phyloP scores from a whole-genome alignment of 805 yeast species.

The Alloascoidea hylecoeti region DNA sequence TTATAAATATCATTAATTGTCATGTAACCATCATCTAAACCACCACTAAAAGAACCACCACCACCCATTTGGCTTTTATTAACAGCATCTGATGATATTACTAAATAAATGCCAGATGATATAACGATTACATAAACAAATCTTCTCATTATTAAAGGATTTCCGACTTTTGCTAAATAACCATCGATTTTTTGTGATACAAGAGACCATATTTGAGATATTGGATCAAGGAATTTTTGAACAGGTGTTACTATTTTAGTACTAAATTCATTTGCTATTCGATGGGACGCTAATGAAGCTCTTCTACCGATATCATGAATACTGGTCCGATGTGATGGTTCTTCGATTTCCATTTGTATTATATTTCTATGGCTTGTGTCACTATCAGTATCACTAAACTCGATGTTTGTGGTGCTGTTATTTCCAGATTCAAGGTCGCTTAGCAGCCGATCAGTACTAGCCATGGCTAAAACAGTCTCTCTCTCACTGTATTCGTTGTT shows the following conservation, averaged over 20 bases:
- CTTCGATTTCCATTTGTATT: constrained; percentile 32
- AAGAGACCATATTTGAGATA: constrained; percentile 21
- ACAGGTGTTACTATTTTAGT: constrained; percentile 24
- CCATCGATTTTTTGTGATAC: constrained; percentile 34
- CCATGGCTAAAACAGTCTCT: not conserved
- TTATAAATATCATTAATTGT: constrained; percentile 38
- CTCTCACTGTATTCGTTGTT: not conserved
- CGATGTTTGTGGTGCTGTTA: not conserved
- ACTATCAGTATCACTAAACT: not conserved
- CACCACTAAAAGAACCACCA: constrained; percentile 21
- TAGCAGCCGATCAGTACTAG: not conserved
- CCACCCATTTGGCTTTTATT: constrained; percentile 26
- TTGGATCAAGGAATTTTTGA: constrained; percentile 29
- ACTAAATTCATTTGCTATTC: constrained; percentile 12
- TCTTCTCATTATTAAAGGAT: constrained; percentile 73
- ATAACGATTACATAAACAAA: constrained; percentile 56
- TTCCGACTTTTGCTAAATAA: constrained; percentile 54
- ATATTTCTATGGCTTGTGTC: constrained; percentile 5
- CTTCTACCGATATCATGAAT: constrained; percentile 7
- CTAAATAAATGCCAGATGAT: constrained; percentile 38
- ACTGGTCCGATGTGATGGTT: constrained; percentile 10
- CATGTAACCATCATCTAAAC: constrained; percentile 29
- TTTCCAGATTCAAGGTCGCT: not conserved
- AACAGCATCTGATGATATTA: constrained; percentile 42
- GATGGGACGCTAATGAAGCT: constrained; percentile 8